A percentile compares a stretch with the other conserved stretches of the same genome.
Conservation (phyloP, 2,329 filamentous ascomycete genomes). For the Fusarium miscanthi region DNA sequence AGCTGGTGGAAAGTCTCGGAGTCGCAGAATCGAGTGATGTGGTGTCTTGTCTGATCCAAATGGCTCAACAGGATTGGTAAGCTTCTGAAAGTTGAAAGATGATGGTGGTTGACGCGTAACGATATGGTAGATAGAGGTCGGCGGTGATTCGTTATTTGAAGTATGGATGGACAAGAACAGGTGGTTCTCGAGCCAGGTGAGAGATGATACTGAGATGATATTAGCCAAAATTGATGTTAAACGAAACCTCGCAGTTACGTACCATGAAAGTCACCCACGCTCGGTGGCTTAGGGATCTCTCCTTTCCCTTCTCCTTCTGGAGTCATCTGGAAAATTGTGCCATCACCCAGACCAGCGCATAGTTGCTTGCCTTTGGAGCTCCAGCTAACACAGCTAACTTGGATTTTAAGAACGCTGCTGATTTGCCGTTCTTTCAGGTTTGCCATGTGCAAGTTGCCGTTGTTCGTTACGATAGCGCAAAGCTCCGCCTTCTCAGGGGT, state of each 20-base stretch:
- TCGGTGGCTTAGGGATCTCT: conserved; percentile 80
- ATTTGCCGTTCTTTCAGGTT: conserved; percentile 77
- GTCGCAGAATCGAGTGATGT: conserved; percentile 80
- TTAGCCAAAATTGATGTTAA: conserved; percentile 6
- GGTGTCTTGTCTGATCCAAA: conserved; percentile 75
- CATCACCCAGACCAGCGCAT: conserved; percentile 85
- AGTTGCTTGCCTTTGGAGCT: conserved; percentile 94
- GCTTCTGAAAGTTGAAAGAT: conserved; percentile 77
- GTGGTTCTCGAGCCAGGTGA: conserved; percentile 90
- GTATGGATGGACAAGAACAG: conserved; percentile 86
- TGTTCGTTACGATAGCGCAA: conserved; percentile 82
- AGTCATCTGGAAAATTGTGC: conserved; percentile 84
- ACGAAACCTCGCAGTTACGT: conserved; percentile 47
- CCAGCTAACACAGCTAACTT: conserved; percentile 89
- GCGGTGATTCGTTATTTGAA: conserved; percentile 66
- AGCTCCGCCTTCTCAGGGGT: conserved; percentile 76
- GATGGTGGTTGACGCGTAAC: conserved; percentile 73
- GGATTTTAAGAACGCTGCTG: conserved; percentile 73
- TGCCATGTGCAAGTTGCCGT: conserved; percentile 85
- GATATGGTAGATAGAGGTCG: conserved; percentile 80
- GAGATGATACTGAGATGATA: conserved; percentile 71
- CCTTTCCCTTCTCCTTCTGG: conserved; percentile 82
- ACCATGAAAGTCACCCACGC: conserved; percentile 75
- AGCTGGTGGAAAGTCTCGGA: conserved; percentile 83
- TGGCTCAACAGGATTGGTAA: conserved; percentile 79